Conservation (phyloP, 139 green algal species). For the Picochlorum sp. region DNA sequence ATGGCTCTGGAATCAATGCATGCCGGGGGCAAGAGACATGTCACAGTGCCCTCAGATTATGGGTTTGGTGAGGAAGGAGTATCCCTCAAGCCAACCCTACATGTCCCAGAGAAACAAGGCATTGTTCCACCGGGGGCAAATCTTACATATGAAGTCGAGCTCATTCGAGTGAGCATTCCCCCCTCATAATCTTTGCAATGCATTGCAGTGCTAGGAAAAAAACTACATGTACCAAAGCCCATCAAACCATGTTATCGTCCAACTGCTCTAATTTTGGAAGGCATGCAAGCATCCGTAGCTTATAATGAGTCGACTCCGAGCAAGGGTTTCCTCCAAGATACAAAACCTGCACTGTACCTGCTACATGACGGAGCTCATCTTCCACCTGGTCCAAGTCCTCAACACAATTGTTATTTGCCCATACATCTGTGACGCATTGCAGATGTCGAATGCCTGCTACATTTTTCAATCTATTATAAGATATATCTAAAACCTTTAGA, state of each 20-base stretch:
- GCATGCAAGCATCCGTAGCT: constrained; percentile 35
- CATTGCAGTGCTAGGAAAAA: no score
- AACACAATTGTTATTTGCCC: constrained; percentile 88
- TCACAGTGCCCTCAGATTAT: constrained; percentile 55
- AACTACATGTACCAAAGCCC: no score
- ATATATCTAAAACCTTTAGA: constrained; percentile 75
- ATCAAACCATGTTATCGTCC: constrained; percentile 45
- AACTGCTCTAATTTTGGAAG: constrained; percentile 76
- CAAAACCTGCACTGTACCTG: constrained; percentile 54
- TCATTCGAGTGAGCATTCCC: constrained; percentile 69
- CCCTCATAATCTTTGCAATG: constrained; percentile 36
- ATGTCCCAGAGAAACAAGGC: constrained; percentile 68
- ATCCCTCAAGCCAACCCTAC: constrained; percentile 54
- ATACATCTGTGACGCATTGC: constrained; percentile 67
- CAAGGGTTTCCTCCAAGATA: constrained; percentile 80
- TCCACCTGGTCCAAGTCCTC: constrained; percentile 47
- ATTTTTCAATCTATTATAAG: constrained; percentile 57
- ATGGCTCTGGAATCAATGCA: constrained; percentile 64
- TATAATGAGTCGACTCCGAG: constrained; percentile 42
- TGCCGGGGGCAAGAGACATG: constrained; percentile 49
- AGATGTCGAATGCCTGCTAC: constrained; percentile 32
- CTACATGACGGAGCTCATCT: constrained; percentile 25
- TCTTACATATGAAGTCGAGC: constrained; percentile 64
- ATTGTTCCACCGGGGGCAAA: constrained; percentile 48
- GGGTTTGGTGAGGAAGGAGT: constrained; percentile 66